Evolutionary conservation across 768 basidiomycete species (phyloP).

Genomic region (Kwoniella dejecticola): DNA sequence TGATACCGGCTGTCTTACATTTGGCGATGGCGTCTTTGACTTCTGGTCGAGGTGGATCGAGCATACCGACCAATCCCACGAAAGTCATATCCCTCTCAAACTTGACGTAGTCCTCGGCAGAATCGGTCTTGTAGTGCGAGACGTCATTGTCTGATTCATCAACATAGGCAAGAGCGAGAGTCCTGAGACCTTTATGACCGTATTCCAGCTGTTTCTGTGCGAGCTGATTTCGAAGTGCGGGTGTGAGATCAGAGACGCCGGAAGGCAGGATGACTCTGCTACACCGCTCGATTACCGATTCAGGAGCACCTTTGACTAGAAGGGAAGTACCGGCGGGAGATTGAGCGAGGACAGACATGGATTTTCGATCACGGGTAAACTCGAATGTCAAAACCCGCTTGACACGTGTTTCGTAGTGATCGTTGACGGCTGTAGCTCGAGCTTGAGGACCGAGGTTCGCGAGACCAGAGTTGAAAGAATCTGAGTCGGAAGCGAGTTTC

Average conservation of each 20-base stretch:
- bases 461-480: constrained; percentile 60
- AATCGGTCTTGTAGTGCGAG: constrained; percentile 77
- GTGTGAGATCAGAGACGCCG: constrained; percentile 70
- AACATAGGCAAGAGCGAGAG: constrained; percentile 85
- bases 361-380: constrained; percentile 96
- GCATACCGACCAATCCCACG: constrained; percentile 94
- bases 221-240: constrained; percentile 64
- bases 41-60: constrained; percentile 95
- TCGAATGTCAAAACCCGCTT: constrained; percentile 90
- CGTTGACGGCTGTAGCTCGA: constrained; percentile 82
- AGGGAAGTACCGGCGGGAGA: constrained; percentile 65
- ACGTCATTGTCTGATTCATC: constrained; percentile 75
- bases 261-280: constrained; percentile 56
- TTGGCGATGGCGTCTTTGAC: constrained; percentile 82
- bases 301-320: constrained; percentile 94
- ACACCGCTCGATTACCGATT: constrained; percentile 89
- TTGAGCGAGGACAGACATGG: constrained; percentile 94
- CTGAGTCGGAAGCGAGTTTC: constrained; percentile 79
- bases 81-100: constrained; percentile 93
- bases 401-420: constrained; percentile 73
- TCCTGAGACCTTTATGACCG: constrained; percentile 79
- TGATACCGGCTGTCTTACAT: constrained; percentile 88
- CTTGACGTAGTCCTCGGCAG: constrained; percentile 75
- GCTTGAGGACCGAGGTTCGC: constrained; percentile 62
- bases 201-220: constrained; percentile 70